Evolutionary conservation across 768 basidiomycete species (phyloP).

Genomic region (Mycena metata): DNA sequence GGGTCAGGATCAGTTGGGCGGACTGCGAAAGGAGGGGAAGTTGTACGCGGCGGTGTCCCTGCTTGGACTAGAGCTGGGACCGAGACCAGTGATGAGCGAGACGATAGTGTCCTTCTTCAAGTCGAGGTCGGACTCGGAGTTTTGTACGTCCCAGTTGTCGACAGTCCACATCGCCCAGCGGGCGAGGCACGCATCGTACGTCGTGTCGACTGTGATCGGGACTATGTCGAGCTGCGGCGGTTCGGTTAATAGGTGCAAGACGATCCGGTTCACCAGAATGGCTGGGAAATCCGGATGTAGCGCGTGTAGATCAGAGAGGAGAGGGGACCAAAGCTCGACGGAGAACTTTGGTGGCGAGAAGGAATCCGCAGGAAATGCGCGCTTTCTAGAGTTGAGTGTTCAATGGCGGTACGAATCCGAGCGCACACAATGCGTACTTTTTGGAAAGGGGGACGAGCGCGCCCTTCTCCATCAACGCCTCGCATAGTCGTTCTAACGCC

Average conservation of each 20-base stretch:
- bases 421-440: slow-evolving; percentile 64
- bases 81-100: slow-evolving; percentile 62
- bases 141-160: slow-evolving; percentile 52
- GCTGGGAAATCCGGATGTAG: slow-evolving; percentile 69
- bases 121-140: slow-evolving; percentile 50
- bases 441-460: slow-evolving; percentile 86
- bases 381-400: slow-evolving; percentile 62
- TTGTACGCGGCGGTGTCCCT: slow-evolving; percentile 51
- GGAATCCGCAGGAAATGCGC: slow-evolving; percentile 54
- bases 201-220: slow-evolving; percentile 37
- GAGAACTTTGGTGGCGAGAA: slow-evolving; percentile 66
- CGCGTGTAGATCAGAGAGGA: slow-evolving; percentile 68
- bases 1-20: neutral
- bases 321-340: slow-evolving; percentile 75
- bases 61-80: slow-evolving; percentile 49
- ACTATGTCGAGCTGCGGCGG: slow-evolving; percentile 33
- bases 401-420: slow-evolving; percentile 59
- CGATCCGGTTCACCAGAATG: slow-evolving; percentile 62
- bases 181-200: slow-evolving; percentile 70
- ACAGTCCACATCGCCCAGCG: slow-evolving; percentile 79
- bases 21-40: neutral
- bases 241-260: slow-evolving; percentile 49
- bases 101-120: slow-evolving; percentile 61
- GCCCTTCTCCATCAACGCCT: slow-evolving; percentile 77
- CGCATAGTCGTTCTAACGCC: slow-evolving; percentile 78